phyloP scores from a whole-genome alignment of 2,329 filamentous ascomycete species.

The Botryotinia convoluta region DNA sequence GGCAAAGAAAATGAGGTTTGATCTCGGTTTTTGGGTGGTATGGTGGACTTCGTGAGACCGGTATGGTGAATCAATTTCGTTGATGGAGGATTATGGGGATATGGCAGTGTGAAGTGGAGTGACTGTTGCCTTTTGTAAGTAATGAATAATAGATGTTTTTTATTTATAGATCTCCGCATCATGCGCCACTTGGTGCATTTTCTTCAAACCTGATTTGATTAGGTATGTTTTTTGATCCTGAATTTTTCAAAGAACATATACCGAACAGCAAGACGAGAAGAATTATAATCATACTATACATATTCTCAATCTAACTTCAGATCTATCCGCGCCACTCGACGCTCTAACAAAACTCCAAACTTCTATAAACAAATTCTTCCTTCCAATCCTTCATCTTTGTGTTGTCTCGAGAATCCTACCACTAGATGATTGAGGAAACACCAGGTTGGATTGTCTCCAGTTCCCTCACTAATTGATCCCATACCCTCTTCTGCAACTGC shows the following conservation, averaged over 20 bases:
- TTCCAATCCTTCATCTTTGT: neutral
- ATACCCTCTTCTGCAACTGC: conserved; percentile 40
- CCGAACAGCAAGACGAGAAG: neutral
- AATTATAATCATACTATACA: neutral
- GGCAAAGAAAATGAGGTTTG: neutral
- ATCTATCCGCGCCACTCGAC: neutral
- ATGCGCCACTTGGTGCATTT: neutral
- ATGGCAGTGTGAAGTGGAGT: neutral
- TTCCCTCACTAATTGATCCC: conserved; percentile 27
- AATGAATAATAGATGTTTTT: too few relatives aligned
- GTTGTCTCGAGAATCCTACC: neutral
- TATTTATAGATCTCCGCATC: neutral
- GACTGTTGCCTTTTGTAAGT: neutral
- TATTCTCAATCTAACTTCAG: neutral
- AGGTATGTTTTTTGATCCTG: neutral
- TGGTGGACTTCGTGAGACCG: neutral
- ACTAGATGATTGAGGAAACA: neutral
- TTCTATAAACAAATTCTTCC: neutral
- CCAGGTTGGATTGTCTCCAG: neutral
- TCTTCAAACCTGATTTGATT: neutral
- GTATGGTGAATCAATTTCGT: accelerated
- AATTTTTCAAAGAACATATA: neutral
- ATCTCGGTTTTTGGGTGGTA: neutral
- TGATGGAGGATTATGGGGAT: neutral
- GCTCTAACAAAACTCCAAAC: neutral